Evolutionary conservation across 495 filamentous ascomycete genomes (phyloP).

Genomic region (Sphaerosporella brunnea): DNA sequence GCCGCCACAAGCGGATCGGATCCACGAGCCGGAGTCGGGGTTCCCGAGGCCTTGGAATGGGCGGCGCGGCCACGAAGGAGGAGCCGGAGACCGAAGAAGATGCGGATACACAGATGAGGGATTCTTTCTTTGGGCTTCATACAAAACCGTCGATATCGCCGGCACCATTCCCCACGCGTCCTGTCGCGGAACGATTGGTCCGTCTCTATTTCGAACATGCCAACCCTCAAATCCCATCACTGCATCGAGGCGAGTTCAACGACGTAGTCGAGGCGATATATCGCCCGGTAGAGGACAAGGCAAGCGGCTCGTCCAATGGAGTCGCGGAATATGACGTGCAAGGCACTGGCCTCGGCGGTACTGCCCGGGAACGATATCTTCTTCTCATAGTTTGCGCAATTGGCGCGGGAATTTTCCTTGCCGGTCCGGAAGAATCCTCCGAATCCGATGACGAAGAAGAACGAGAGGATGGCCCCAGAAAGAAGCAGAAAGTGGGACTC

Average conservation of each 20-base stretch:
- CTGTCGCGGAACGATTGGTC: conserved; percentile 52
- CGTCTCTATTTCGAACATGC: conserved; percentile 86
- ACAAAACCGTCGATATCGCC: conserved; percentile 72
- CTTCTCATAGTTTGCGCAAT: conserved; percentile 98
- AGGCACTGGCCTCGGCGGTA: conserved; percentile 44
- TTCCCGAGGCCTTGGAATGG: conserved; percentile 24
- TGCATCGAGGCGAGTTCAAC: conserved; percentile 78
- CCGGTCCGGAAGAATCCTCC: conserved; percentile 21
- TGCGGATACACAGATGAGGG: conserved; percentile 59
- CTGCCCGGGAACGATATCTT: conserved; percentile 71
- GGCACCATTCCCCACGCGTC: conserved; percentile 64
- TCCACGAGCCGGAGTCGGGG: conserved; percentile 20
- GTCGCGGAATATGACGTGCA: conserved; percentile 3
- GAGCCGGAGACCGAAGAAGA: conserved; percentile 12
- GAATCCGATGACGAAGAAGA: conserved; percentile 29
- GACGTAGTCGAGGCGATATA: conserved; percentile 66
- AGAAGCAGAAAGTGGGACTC: conserved; percentile 26
- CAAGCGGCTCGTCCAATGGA: background rate
- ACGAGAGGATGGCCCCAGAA: conserved; percentile 17
- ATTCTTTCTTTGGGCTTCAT: conserved; percentile 88
- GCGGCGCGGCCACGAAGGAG: conserved; percentile 27
- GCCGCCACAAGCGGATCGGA: conserved; percentile 14
- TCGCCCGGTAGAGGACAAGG: conserved; percentile 10
- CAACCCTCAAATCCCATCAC: conserved; percentile 84
- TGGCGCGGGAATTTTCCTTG: conserved; percentile 75